Conservation (phyloP, 371 early-diverging fungal species). For the Mucor indicus region DNA sequence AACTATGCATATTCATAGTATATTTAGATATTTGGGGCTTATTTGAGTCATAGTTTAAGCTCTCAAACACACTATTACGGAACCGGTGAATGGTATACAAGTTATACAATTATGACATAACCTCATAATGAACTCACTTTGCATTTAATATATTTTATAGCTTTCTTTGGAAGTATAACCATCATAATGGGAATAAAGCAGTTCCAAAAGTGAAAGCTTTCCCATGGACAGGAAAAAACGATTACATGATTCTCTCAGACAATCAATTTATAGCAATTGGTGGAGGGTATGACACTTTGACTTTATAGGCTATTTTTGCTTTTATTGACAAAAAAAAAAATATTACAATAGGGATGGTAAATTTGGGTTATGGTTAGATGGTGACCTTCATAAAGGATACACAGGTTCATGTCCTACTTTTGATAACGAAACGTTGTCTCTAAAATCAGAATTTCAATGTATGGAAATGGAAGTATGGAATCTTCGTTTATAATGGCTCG, state of each 20-base stretch:
- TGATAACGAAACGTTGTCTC: conserved; percentile 72
- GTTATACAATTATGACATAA: too few species aligned
- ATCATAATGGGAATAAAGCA: not conserved
- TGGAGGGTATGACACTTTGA: conserved; percentile 68
- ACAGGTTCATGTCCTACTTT: conserved; percentile 83
- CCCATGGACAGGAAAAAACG: conserved; percentile 85
- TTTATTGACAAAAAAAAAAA: not conserved
- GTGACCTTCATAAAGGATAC: conserved; percentile 82
- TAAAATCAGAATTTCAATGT: conserved; percentile 32
- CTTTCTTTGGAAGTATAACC: conserved; percentile 84
- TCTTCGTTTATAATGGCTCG: too few species aligned
- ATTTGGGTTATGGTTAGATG: conserved; percentile 90
- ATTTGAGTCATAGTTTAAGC: conserved; percentile 68
- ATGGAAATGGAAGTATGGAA: conserved; percentile 43
- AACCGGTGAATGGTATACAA: conserved; percentile 80
- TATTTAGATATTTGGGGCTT: conserved; percentile 86
- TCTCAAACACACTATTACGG: conserved; percentile 74
- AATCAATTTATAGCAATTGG: conserved; percentile 86
- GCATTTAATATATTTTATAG: too few species aligned
- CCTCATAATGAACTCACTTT: too few species aligned
- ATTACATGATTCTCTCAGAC: conserved; percentile 85
- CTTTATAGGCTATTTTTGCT: not conserved
- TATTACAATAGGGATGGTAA: conserved; percentile 61
- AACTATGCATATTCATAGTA: not conserved
- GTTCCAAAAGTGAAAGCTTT: conserved; percentile 54